Conservation (phyloP, 768 basidiomycete species). For the Suillus variegatus region DNA sequence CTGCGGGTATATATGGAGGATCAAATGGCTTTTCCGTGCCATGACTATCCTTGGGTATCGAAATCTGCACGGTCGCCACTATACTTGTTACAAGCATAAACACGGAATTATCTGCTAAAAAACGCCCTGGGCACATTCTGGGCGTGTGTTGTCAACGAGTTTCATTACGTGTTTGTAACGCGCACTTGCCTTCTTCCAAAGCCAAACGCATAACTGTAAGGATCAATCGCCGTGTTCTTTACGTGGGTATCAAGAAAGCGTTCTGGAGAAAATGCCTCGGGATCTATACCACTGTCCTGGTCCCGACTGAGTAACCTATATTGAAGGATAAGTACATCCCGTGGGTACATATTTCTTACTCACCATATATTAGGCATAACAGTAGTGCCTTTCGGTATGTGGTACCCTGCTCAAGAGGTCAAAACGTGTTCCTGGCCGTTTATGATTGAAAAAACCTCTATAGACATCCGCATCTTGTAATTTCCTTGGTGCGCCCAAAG, state of each 20-base stretch:
- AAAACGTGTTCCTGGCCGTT: neutral
- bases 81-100: slow-evolving; percentile 6
- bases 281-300: slow-evolving; percentile 7
- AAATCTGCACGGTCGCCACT: neutral
- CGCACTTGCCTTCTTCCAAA: slow-evolving; percentile 7
- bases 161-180: neutral
- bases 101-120: slow-evolving; percentile 7
- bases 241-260: slow-evolving; percentile 8
- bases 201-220: slow-evolving; percentile 10
- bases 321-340: neutral
- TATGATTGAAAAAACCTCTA: neutral
- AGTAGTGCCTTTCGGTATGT: slow-evolving; percentile 8
- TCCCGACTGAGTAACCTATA: slow-evolving; percentile 8
- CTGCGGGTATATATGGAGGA: slow-evolving; percentile 2
- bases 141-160: neutral
- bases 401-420: slow-evolving; percentile 1
- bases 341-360: neutral
- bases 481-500: slow-evolving; percentile 14
- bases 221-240: slow-evolving; percentile 6
- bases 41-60: slow-evolving; percentile 2
- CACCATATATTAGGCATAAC: slow-evolving; percentile 6
- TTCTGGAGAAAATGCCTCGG: slow-evolving; percentile 7
- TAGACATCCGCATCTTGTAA: slow-evolving; percentile 15
- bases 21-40: slow-evolving; percentile 1
- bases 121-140: slow-evolving; percentile 8